A percentile compares a stretch with the other conserved stretches of the same genome.
Evolutionary conservation across 768 basidiomycete species (phyloP).

Genomic region (Boletus rubroflammeus): DNA sequence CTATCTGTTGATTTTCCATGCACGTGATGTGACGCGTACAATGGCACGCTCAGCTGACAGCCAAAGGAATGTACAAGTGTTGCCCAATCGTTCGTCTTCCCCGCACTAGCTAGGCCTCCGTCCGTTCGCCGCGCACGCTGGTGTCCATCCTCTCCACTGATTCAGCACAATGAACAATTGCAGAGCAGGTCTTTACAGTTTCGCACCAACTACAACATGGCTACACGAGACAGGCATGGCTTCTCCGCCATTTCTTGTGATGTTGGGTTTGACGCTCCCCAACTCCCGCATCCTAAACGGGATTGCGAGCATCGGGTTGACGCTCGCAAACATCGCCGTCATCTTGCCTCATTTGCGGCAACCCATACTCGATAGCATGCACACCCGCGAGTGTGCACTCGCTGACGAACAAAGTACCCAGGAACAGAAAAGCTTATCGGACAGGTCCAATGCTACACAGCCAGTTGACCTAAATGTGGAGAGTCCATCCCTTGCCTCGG

Average conservation of each 20-base stretch:
- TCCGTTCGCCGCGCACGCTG: neutral
- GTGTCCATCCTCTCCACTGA: slow-evolving; percentile 3
- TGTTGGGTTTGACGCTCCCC: slow-evolving; percentile 23
- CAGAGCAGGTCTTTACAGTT: slow-evolving; percentile 29
- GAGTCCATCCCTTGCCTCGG: neutral
- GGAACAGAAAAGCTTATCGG: neutral
- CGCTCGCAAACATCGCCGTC: slow-evolving; percentile 22
- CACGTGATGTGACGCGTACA: slow-evolving; percentile 24
- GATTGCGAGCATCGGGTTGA: slow-evolving; percentile 25
- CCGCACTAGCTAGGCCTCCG: neutral
- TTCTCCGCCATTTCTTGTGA: slow-evolving; percentile 24
- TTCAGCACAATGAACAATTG: slow-evolving; percentile 19
- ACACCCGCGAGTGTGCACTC: neutral
- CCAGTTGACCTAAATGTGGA: neutral
- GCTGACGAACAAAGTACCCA: neutral
- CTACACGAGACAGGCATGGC: slow-evolving; percentile 20
- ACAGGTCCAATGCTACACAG: neutral
- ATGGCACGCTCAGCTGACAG: neutral
- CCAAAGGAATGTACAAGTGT: slow-evolving; percentile 1
- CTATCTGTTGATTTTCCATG: slow-evolving; percentile 9
- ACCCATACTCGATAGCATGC: slow-evolving; percentile 14
- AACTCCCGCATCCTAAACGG: slow-evolving; percentile 26
- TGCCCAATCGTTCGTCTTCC: neutral
- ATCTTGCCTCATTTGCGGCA: slow-evolving; percentile 25
- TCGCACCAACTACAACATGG: slow-evolving; percentile 19